Evolutionary conservation across 2,329 filamentous ascomycete species (phyloP).

Genomic region (Nigrospora sphaerica): DNA sequence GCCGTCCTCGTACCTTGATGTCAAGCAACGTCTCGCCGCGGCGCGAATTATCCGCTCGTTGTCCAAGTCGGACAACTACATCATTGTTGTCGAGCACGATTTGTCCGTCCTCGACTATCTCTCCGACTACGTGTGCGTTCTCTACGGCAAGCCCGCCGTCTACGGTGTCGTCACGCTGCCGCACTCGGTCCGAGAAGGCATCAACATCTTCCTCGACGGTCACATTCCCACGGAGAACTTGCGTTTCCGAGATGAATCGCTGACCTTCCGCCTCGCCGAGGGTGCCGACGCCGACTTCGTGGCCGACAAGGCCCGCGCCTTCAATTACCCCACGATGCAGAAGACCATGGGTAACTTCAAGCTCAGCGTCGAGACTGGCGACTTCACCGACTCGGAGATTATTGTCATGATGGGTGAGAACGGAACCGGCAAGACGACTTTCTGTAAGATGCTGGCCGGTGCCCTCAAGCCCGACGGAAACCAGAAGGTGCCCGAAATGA

Average conservation of each 20-base stretch:
- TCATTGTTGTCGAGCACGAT: slow-evolving; percentile 99
- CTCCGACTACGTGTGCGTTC: slow-evolving; percentile 95
- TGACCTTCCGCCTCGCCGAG: slow-evolving; percentile 92
- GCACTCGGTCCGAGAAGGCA: slow-evolving; percentile 93
- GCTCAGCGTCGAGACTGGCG: slow-evolving; percentile 71
- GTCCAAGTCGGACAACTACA: slow-evolving; percentile 82
- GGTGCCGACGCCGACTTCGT: slow-evolving; percentile 75
- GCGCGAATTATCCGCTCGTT: slow-evolving; percentile 89
- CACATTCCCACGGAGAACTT: slow-evolving; percentile 98
- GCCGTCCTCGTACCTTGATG: slow-evolving; percentile 97
- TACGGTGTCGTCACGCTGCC: slow-evolving; percentile 98
- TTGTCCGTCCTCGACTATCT: slow-evolving; percentile 97
- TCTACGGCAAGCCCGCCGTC: slow-evolving; percentile 90
- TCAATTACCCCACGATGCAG: slow-evolving; percentile 82
- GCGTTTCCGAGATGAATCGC: slow-evolving; percentile 93
- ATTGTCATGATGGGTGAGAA: slow-evolving; percentile 99
- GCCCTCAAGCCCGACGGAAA: slow-evolving; percentile 83
- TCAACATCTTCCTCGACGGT: slow-evolving; percentile 98
- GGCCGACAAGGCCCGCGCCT: slow-evolving; percentile 75
- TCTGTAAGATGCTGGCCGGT: slow-evolving; percentile 93
- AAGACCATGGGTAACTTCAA: slow-evolving; percentile 90
- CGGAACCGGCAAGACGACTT: slow-evolving; percentile 98
- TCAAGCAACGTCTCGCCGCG: slow-evolving; percentile 94
- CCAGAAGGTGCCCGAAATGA: slow-evolving; percentile 80
- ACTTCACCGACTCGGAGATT: slow-evolving; percentile 97